phyloP scores from a whole-genome alignment of 2,329 filamentous ascomycete species.

The Epichloe brachyelytri region DNA sequence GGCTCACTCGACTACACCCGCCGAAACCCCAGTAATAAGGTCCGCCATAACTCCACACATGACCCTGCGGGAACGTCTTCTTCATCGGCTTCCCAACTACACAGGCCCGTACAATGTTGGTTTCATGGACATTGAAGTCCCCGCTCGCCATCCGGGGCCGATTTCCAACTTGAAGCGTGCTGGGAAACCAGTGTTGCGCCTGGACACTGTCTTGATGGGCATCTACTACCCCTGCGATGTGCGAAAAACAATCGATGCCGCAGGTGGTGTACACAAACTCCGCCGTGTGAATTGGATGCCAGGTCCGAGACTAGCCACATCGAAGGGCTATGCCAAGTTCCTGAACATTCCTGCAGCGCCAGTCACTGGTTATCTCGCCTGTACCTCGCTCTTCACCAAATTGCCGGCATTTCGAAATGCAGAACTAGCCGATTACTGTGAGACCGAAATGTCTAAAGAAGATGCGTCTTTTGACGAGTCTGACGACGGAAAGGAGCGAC shows the following conservation, averaged over 20 bases:
- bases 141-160: constrained; percentile 28
- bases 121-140: constrained; percentile 54
- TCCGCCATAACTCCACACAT: constrained; percentile 16
- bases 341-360: constrained; percentile 35
- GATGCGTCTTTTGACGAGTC: constrained; percentile 18
- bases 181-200: constrained; percentile 25
- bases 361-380: constrained; percentile 39
- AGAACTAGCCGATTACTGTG: constrained; percentile 41
- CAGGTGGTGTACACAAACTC: constrained; percentile 25
- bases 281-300: constrained; percentile 50
- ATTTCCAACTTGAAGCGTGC: constrained; percentile 29
- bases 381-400: constrained; percentile 50
- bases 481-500: constrained; percentile 9
- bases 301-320: constrained; percentile 39
- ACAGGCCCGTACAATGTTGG: constrained; percentile 55
- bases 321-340: constrained; percentile 50
- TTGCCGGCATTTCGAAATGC: constrained; percentile 51
- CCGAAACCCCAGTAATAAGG: constrained; percentile 1
- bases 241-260: constrained; percentile 9
- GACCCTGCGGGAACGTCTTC: constrained; percentile 23
- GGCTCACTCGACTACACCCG: not conserved
- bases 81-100: constrained; percentile 43
- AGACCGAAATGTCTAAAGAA: constrained; percentile 25
- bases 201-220: constrained; percentile 47
- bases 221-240: constrained; percentile 51